Conservation (phyloP, 2,329 filamentous ascomycete genomes). For the Hypoxylon sp. region DNA sequence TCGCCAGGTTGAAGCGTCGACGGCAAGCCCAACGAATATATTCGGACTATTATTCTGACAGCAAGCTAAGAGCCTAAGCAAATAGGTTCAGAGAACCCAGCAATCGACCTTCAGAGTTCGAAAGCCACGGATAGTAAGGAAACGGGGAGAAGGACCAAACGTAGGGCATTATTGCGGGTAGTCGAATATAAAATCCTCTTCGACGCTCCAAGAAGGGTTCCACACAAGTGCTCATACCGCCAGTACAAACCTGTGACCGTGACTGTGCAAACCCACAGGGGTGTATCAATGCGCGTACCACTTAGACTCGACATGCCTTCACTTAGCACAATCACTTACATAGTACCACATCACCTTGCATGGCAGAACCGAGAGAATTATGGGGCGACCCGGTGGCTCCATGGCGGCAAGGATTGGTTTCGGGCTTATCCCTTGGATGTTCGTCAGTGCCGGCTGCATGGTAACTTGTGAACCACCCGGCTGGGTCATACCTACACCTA, state of each 20-base stretch:
- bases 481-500: background rate
- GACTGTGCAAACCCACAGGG: constrained; percentile 17
- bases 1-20: background rate
- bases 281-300: background rate
- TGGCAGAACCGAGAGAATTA: constrained; percentile 13
- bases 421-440: background rate
- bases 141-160: background rate
- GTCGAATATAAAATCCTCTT: constrained; percentile 10
- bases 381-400: background rate
- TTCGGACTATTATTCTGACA: background rate
- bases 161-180: background rate
- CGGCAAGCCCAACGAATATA: background rate
- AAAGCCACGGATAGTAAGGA: background rate
- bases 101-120: background rate
- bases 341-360: constrained; percentile 25
- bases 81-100: background rate
- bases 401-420: background rate
- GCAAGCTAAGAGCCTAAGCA: background rate
- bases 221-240: constrained; percentile 1
- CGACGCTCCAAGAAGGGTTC: background rate
- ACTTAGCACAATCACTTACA: background rate
- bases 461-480: background rate
- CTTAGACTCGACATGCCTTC: background rate
- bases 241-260: constrained; percentile 1
- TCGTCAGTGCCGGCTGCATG: background rate